Percentiles rank a stretch among this genome's conserved stretches.
Evolutionary conservation across 2,329 filamentous ascomycete species (phyloP).

Genomic region (Fusarium ambrosium): DNA sequence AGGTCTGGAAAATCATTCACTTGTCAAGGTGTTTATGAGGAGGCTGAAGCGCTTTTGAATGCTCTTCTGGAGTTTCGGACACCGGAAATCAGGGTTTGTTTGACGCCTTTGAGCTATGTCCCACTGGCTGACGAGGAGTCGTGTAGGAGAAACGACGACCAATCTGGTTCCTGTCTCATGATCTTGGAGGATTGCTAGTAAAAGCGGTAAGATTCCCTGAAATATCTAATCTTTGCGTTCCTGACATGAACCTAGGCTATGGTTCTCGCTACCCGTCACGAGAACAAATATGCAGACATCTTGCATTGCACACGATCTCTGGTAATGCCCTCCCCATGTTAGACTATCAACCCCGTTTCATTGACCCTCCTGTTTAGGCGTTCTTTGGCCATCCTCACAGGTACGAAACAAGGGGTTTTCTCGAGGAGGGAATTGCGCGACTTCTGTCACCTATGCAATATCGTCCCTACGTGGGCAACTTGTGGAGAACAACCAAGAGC

Average conservation of each 20-base stretch:
- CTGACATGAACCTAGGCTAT: neutral
- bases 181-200: constrained; percentile 18
- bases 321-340: neutral
- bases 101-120: neutral
- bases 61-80: neutral
- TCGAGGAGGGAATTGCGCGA: neutral
- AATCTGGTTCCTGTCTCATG: constrained; percentile 20
- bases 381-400: neutral
- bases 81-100: constrained; percentile 6
- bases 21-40: neutral
- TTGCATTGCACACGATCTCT: neutral
- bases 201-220: constrained; percentile 6
- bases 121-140: neutral
- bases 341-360: neutral
- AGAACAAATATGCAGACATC: neutral
- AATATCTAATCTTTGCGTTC: neutral
- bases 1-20: neutral
- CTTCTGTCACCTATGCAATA: neutral
- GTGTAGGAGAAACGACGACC: neutral
- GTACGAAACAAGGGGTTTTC: neutral
- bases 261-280: neutral
- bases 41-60: constrained; percentile 2
- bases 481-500: neutral
- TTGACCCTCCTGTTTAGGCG: neutral
- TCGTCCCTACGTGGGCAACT: neutral